phyloP scores from a whole-genome alignment of 2,329 filamentous ascomycete genomes.

The Colletotrichum sp. region DNA sequence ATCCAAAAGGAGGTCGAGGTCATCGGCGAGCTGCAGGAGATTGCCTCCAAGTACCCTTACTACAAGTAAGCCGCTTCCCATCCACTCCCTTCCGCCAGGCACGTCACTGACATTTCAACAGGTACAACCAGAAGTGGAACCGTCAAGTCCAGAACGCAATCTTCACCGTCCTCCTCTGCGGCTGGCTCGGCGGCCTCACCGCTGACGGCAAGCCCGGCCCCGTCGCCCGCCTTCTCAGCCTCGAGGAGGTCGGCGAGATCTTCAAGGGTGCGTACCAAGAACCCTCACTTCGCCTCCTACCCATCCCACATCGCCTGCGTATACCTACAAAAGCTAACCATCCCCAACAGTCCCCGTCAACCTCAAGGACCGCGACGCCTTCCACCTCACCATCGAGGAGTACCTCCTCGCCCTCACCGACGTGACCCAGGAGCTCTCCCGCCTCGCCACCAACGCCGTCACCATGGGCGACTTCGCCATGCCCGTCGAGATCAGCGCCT shows the following conservation, averaged over 20 bases:
- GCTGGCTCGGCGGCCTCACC: conserved; percentile 81
- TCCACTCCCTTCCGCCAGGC: background rate
- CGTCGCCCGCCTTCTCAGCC: conserved; percentile 75
- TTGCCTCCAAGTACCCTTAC: conserved; percentile 88
- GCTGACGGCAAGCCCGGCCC: conserved; percentile 55
- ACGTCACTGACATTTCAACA: conserved; percentile 30
- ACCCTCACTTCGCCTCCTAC: background rate
- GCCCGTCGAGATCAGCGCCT: conserved; percentile 86
- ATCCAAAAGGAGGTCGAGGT: conserved; percentile 76
- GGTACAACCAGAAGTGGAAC: conserved; percentile 85
- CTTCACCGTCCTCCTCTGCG: conserved; percentile 60
- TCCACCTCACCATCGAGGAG: conserved; percentile 97
- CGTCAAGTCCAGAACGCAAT: conserved; percentile 82
- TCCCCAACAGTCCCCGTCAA: conserved; percentile 79
- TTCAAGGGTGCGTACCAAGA: conserved; percentile 65
- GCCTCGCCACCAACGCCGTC: conserved; percentile 92
- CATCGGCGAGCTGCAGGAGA: conserved; percentile 70
- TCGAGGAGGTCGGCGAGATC: conserved; percentile 84
- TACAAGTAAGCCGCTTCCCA: conserved; percentile 72
- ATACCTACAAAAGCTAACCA: too few species aligned
- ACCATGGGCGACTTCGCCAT: conserved; percentile 87
- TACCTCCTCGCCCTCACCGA: conserved; percentile 89
- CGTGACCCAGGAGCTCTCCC: conserved; percentile 87
- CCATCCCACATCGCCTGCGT: too few species aligned
- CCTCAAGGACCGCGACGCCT: conserved; percentile 85